A percentile compares a stretch with the other conserved stretches of the same genome.
Evolutionary conservation across 2,329 filamentous ascomycete species (phyloP).

Genomic region (Talaromyces sp.): DNA sequence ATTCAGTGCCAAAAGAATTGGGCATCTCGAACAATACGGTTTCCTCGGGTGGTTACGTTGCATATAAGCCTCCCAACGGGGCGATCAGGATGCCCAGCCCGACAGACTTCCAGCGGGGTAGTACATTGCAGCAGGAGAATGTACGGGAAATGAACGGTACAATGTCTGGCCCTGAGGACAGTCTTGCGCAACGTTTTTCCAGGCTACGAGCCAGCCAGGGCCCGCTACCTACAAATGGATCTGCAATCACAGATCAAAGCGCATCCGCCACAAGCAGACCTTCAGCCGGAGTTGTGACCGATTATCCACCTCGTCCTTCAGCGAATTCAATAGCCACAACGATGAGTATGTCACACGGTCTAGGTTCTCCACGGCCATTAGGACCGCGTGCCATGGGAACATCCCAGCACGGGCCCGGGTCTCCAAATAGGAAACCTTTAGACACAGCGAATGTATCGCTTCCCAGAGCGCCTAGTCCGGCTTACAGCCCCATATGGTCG

Average conservation of each 20-base stretch:
- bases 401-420: slow-evolving; percentile 28
- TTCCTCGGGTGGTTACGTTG: neutral
- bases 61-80: slow-evolving; percentile 18
- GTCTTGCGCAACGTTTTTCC: slow-evolving; percentile 40
- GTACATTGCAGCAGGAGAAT: slow-evolving; percentile 21
- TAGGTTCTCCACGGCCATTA: slow-evolving; percentile 28
- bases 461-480: slow-evolving; percentile 45
- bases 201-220: slow-evolving; percentile 28
- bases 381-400: slow-evolving; percentile 43
- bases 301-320: slow-evolving; percentile 22
- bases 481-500: slow-evolving; percentile 44
- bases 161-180: slow-evolving; percentile 28
- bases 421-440: slow-evolving; percentile 42
- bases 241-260: slow-evolving; percentile 15
- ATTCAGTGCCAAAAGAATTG: slow-evolving; percentile 24
- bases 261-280: slow-evolving; percentile 13
- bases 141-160: slow-evolving; percentile 16
- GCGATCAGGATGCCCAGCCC: slow-evolving; percentile 38
- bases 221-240: slow-evolving; percentile 15
- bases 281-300: slow-evolving; percentile 17
- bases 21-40: slow-evolving; percentile 19
- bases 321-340: slow-evolving; percentile 21
- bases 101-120: slow-evolving; percentile 31
- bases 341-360: slow-evolving; percentile 18
- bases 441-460: slow-evolving; percentile 30